These are phyloP conservation scores for Neurospora sp. DNA, from an alignment of 495 filamentous ascomycete genomes.

Conservation along the genomic window DNA sequence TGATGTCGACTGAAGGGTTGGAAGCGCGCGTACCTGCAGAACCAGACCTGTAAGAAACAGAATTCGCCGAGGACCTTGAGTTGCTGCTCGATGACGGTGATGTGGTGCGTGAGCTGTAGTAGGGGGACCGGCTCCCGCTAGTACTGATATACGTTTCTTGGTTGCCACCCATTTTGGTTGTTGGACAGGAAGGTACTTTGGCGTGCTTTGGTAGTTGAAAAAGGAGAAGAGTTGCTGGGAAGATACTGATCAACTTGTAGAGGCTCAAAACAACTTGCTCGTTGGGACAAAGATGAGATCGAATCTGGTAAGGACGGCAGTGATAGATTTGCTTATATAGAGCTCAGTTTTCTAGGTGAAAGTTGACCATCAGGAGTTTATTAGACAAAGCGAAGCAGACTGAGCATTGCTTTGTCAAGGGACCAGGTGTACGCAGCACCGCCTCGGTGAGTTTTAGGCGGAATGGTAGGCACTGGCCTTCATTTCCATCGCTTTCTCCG, in stretches of 20 bases:
- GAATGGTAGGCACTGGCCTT: not conserved
- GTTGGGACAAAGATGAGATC: not conserved
- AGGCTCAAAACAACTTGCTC: not conserved
- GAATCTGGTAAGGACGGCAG: not conserved
- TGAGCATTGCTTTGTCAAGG: not conserved
- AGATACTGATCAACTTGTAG: not conserved
- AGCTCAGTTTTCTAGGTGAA: not conserved
- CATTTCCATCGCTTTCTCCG: not conserved
- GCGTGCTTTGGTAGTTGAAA: not conserved
- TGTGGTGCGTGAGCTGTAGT: not conserved
- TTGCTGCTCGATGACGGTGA: not conserved
- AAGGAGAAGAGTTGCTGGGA: not conserved
- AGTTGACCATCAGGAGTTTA: not conserved
- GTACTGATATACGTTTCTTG: not conserved
- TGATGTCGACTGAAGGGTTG: not conserved
- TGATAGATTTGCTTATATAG: not conserved
- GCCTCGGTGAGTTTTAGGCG: not conserved
- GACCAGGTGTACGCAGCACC: not conserved
- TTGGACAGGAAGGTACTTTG: not conserved
- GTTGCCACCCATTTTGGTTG: not conserved
- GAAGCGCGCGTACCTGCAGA: not conserved
- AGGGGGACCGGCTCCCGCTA: not conserved
- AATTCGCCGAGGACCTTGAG: not conserved
- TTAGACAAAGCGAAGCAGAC: not conserved
- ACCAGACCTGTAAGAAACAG: not conserved